phyloP scores from a whole-genome alignment of 768 basidiomycete genomes.

The Leccinellum luteum region DNA sequence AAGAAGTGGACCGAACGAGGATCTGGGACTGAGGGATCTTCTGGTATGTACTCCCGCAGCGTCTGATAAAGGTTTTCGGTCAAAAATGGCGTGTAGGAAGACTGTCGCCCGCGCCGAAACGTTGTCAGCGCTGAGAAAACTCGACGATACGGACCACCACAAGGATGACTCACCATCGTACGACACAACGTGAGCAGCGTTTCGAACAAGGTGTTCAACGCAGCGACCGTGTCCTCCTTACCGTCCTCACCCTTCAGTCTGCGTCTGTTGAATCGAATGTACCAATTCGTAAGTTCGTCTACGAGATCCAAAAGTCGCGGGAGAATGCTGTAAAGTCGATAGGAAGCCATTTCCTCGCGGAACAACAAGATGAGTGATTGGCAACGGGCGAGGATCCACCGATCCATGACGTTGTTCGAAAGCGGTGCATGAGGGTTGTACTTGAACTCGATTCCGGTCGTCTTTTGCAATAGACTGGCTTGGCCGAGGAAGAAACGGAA shows the following conservation, averaged over 20 bases:
- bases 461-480: slow-evolving; percentile 81
- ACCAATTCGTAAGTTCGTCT: slow-evolving; percentile 98
- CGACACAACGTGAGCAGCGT: slow-evolving; percentile 90
- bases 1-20: slow-evolving; percentile 94
- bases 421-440: slow-evolving; percentile 86
- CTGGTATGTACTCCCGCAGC: slow-evolving; percentile 80
- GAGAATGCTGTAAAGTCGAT: slow-evolving; percentile 95
- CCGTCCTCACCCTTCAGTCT: slow-evolving; percentile 95
- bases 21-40: slow-evolving; percentile 67
- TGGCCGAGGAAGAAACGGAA: slow-evolving; percentile 99
- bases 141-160: not conserved
- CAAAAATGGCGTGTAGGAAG: slow-evolving; percentile 97
- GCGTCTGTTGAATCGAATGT: slow-evolving; percentile 97
- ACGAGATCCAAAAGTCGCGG: slow-evolving; percentile 90
- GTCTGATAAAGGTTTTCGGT: slow-evolving; percentile 96
- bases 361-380: slow-evolving; percentile 94
- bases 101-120: slow-evolving; percentile 43
- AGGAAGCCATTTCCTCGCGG: slow-evolving; percentile 93
- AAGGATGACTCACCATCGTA: slow-evolving; percentile 70
- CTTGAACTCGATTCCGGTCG: slow-evolving; percentile 68
- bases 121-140: not conserved
- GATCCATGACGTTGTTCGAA: slow-evolving; percentile 94
- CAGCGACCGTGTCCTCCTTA: slow-evolving; percentile 78
- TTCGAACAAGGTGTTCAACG: slow-evolving; percentile 95
- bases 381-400: slow-evolving; percentile 97